Evolutionary conservation across 805 yeast species (phyloP), one percentile per base, ranked within the genome.

Genomic region (Hanseniaspora osmophila): DNA sequence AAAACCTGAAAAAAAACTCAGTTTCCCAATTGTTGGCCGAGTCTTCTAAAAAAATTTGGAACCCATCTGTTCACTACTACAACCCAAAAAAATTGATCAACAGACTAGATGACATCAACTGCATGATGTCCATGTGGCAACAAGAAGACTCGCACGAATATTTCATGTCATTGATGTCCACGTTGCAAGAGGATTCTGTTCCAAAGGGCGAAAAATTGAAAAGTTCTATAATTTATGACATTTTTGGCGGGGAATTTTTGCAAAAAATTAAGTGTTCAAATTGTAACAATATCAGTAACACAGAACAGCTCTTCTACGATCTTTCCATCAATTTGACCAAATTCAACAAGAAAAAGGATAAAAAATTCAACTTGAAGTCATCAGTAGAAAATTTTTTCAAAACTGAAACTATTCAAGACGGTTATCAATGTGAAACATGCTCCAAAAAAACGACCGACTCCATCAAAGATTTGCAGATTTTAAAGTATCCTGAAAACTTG

Each of bases 101-200:
- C 44, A 71, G 86, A 52, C 67, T 84, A 47, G 84, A 74, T 43
- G 95, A 85, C 55, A 85, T 90, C 55, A 87, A 87, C 62, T 85
- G 95, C 60, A 84, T 85, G 95, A 86, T 88, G 95, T 78, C 87
- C 40, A 92, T 80, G 60, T 88, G 95, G 95, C 88, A 86, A 63
- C 98, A 92, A 62, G 97, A 92, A 63, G 98, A 92, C 63, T 83
- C 95, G 0, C 98, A 92, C 63, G 98, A 92, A 64, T 92, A 88
- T 65, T 85, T 82, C 61, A 88, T 88, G 96, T 84, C 95, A 11
- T 67, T 88, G 49, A 73, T 88, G 71, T 77, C 90, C 7, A 67
- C 96, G 44, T 65, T 88, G 44, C 97, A 88, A 63, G 96, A 88
- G 58, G 96, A 88, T 59, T 74, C 85, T 11, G 86, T 92, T 1